Evolutionary conservation across 352 stramenopile genomes (phyloP).

Genomic region (Globisporangium ultimum): DNA sequence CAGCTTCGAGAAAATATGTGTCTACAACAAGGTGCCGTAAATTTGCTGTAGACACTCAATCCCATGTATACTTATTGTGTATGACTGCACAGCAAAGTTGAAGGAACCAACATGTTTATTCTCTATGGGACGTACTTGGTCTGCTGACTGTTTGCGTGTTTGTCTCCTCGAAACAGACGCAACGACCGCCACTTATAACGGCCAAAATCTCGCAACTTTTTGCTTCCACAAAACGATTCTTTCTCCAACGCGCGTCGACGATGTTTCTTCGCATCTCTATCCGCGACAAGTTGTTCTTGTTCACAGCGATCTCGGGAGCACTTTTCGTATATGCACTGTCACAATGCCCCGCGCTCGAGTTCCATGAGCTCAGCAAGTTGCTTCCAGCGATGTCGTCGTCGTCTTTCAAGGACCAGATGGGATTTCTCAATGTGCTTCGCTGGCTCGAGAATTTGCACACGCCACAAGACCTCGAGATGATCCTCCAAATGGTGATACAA

Average conservation of each 20-base stretch:
- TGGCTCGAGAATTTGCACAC: constrained; percentile 55
- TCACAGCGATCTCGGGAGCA: constrained; percentile 9
- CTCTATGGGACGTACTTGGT: no score
- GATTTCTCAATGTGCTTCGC: constrained; percentile 46
- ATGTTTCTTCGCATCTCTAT: constrained; percentile 8
- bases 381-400: constrained; percentile 17
- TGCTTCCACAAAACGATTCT: neutral
- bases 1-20: neutral
- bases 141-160: neutral
- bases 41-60: no score
- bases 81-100: no score
- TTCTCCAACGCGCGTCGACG: neutral
- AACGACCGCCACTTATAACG: neutral
- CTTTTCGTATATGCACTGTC: constrained; percentile 29
- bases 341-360: constrained; percentile 28
- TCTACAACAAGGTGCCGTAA: no score
- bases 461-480: constrained; percentile 29
- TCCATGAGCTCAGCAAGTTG: constrained; percentile 24
- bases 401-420: constrained; percentile 28
- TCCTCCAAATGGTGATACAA: constrained; percentile 15
- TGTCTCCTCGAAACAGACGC: neutral
- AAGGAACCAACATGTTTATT: no score
- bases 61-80: no score
- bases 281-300: constrained; percentile 12
- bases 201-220: neutral